These are phyloP conservation scores for Clavispora fructus DNA, from an alignment of 805 yeast species.

Conservation along the genomic window DNA sequence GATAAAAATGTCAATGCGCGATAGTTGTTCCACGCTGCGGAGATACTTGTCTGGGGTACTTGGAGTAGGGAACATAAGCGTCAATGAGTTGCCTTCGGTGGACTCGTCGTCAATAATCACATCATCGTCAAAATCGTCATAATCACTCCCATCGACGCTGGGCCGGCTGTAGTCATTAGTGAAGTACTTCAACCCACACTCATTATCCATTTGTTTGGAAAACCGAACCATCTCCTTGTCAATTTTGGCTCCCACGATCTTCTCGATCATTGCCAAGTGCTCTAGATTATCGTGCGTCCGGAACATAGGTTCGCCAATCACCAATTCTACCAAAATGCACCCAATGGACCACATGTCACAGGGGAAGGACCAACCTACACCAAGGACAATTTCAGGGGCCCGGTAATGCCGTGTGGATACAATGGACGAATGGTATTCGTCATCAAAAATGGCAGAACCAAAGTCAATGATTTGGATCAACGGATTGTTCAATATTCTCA, in stretches of 20 bases:
- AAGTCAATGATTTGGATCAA: slow-evolving; percentile 88
- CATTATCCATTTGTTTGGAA: slow-evolving; percentile 32
- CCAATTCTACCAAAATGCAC: slow-evolving; percentile 83
- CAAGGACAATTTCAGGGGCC: slow-evolving; percentile 93
- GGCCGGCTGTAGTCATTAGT: slow-evolving; percentile 18
- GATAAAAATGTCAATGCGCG: slow-evolving; percentile 41
- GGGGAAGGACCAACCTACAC: slow-evolving; percentile 95
- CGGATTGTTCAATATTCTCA: slow-evolving; percentile 64
- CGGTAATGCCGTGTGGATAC: slow-evolving; percentile 95
- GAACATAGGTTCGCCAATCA: slow-evolving; percentile 91
- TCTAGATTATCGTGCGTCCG: slow-evolving; percentile 93
- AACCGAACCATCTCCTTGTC: slow-evolving; percentile 36
- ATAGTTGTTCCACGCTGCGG: slow-evolving; percentile 34
- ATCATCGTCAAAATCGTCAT: slow-evolving; percentile 15
- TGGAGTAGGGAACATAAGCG: slow-evolving; percentile 34
- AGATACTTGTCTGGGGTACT: slow-evolving; percentile 36
- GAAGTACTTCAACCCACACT: slow-evolving; percentile 37
- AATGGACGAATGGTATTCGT: slow-evolving; percentile 87
- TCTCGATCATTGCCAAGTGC: slow-evolving; percentile 93
- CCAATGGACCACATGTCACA: slow-evolving; percentile 98
- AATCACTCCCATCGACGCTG: slow-evolving; percentile 6
- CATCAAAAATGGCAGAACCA: slow-evolving; percentile 93
- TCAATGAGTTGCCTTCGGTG: slow-evolving; percentile 20
- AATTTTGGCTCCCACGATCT: slow-evolving; percentile 54
- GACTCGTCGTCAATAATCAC: slow-evolving; percentile 29